Evolutionary conservation across 169 alveolate genomes (phyloP).

Genomic region (Eimeria acervulina): DNA sequence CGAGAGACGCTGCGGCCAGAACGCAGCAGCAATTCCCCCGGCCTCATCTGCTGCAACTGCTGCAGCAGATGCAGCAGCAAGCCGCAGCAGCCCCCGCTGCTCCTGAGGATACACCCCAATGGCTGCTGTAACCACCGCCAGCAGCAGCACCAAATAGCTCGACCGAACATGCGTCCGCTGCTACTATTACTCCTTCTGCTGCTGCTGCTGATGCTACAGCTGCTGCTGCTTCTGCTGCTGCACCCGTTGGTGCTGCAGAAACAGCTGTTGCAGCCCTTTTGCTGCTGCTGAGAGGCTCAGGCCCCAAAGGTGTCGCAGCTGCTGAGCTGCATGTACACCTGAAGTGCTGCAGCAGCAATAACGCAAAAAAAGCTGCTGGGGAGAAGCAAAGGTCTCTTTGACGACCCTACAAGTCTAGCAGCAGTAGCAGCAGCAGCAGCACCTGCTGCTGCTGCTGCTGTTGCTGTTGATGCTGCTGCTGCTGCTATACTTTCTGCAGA

Average conservation of each 20-base stretch:
- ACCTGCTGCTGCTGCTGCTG: conserved; percentile 5
- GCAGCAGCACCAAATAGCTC: too few species aligned
- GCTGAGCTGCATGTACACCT: conserved; percentile 24
- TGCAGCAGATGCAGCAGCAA: too few species aligned
- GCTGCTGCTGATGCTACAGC: conserved; percentile 28
- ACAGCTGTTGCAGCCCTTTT: neutral
- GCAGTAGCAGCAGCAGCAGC: conserved; percentile 12
- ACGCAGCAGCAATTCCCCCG: conserved; percentile 12
- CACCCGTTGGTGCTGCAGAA: too few species aligned
- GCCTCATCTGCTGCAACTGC: neutral
- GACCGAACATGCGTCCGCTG: neutral
- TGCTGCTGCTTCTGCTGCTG: too few species aligned
- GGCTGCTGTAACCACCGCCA: too few species aligned
- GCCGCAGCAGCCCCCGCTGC: too few species aligned
- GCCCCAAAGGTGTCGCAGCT: neutral
- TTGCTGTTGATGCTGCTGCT: too few species aligned
- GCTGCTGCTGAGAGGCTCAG: neutral
- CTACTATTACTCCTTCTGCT: conserved; percentile 3
- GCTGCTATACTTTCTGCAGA: neutral
- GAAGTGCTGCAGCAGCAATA: neutral
- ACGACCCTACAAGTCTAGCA: too few species aligned
- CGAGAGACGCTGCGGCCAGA: neutral
- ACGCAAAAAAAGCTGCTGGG: neutral
- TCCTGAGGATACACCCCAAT: too few species aligned
- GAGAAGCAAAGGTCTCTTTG: neutral